Evolutionary conservation across 176 grass and related monocot species (phyloP).

Genomic region (Ensete glaucum): DNA sequence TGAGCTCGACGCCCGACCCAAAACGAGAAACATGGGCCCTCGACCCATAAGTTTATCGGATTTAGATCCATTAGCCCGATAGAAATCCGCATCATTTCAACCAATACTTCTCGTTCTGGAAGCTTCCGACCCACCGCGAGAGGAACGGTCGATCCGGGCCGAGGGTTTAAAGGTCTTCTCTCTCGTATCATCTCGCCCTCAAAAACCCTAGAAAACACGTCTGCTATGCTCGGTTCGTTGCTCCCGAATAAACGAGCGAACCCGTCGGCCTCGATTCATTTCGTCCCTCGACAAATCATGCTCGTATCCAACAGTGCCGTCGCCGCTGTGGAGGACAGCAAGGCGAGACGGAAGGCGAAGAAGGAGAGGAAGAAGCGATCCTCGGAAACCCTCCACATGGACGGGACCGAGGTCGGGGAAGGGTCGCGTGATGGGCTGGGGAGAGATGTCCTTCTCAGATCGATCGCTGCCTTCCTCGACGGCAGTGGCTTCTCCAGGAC

Average conservation of each 20-base stretch:
- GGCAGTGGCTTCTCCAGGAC: constrained; percentile 42
- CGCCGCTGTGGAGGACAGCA: constrained; percentile 32
- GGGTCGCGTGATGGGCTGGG: constrained; percentile 6
- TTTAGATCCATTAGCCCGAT: too few species aligned
- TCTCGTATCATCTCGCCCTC: too few species aligned
- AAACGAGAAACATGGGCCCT: too few species aligned
- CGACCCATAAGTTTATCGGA: too few species aligned
- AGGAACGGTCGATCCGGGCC: background rate
- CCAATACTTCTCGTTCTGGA: background rate
- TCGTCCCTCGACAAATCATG: constrained; percentile 58
- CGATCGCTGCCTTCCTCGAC: constrained; percentile 71
- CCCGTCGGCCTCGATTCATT: constrained; percentile 35
- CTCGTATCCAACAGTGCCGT: constrained; percentile 25
- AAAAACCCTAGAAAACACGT: background rate
- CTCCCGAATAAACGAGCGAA: constrained; percentile 1
- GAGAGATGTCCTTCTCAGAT: constrained; percentile 34
- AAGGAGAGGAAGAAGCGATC: constrained; percentile 23
- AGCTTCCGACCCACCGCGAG: background rate
- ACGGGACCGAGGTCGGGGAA: background rate
- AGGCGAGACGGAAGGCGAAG: constrained; percentile 10
- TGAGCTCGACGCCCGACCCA: too few species aligned
- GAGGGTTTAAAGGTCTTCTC: background rate
- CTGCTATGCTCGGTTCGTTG: background rate
- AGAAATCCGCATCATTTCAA: too few species aligned
- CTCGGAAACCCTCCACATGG: constrained; percentile 2